A percentile compares a stretch with the other conserved stretches of the same genome.
Evolutionary conservation across 1,284 basidiomycete species (phyloP).

Genomic region (Apiotrichum montevideense): DNA sequence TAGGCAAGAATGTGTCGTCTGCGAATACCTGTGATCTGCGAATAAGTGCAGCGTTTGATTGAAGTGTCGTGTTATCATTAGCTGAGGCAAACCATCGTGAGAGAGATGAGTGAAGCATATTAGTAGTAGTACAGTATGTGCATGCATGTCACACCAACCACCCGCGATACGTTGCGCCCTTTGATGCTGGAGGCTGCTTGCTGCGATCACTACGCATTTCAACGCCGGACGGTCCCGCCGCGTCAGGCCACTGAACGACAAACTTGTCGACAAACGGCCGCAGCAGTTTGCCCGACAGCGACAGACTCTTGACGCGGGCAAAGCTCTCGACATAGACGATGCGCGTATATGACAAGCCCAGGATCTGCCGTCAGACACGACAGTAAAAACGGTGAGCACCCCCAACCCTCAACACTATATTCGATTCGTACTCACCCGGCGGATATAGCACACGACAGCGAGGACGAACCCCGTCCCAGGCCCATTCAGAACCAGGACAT

Average conservation of each 20-base stretch:
- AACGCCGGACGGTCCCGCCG: slow-evolving; percentile 39
- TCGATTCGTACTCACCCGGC: slow-evolving; percentile 60
- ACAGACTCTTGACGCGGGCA: slow-evolving; percentile 75
- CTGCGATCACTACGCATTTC: neutral
- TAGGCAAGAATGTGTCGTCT: too few relatives aligned
- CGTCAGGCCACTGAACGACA: slow-evolving; percentile 75
- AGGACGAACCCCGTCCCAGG: slow-evolving; percentile 89
- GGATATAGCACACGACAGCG: slow-evolving; percentile 64
- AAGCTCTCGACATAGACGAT: slow-evolving; percentile 93
- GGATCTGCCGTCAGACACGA: slow-evolving; percentile 53
- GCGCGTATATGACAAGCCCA: slow-evolving; percentile 65
- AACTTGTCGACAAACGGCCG: slow-evolving; percentile 77
- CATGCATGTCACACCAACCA: slow-evolving; percentile 11
- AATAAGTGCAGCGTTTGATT: too few relatives aligned
- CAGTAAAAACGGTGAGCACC: slow-evolving; percentile 50
- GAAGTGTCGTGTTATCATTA: too few relatives aligned
- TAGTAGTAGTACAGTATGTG: too few relatives aligned
- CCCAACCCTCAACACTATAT: slow-evolving; percentile 57
- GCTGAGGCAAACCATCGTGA: too few relatives aligned
- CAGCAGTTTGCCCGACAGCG: slow-evolving; percentile 77
- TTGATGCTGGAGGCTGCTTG: neutral
- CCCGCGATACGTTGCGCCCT: slow-evolving; percentile 11
- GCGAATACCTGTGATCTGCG: too few relatives aligned
- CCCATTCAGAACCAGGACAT: slow-evolving; percentile 84
- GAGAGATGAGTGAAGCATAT: neutral